phyloP scores from a whole-genome alignment of 768 basidiomycete genomes.

The Auriscalpium orientale region DNA sequence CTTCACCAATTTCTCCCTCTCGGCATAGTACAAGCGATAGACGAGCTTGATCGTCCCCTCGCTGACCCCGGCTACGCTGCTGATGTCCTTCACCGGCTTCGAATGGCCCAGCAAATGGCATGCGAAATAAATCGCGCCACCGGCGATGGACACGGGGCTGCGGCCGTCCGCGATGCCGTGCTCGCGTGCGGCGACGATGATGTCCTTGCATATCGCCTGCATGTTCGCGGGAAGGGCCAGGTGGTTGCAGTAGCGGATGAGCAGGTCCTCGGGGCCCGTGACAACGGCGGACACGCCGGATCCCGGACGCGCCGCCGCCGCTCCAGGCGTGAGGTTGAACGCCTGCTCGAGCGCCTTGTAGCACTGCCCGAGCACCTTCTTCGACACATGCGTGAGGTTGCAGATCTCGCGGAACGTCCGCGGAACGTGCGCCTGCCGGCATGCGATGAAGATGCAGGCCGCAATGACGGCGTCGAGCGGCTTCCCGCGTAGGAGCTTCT shows the following conservation, averaged over 20 bases:
- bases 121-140: conserved; percentile 91
- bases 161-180: conserved; percentile 89
- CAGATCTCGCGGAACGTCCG: conserved; percentile 95
- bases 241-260: conserved; percentile 92
- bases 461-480: conserved; percentile 90
- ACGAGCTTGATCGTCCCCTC: conserved; percentile 93
- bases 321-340: conserved; percentile 82
- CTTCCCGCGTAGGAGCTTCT: conserved; percentile 87
- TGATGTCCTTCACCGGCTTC: conserved; percentile 81
- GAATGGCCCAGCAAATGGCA: conserved; percentile 69
- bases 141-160: conserved; percentile 97
- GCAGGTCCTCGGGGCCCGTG: conserved; percentile 76
- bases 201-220: conserved; percentile 76
- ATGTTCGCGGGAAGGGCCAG: conserved; percentile 78
- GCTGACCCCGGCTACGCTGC: conserved; percentile 85
- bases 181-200: conserved; percentile 72
- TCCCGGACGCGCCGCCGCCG: conserved; percentile 38
- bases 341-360: conserved; percentile 85
- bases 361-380: conserved; percentile 92
- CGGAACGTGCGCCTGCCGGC: conserved; percentile 90
- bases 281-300: conserved; percentile 31
- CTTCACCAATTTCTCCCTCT: conserved; percentile 74
- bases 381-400: conserved; percentile 87
- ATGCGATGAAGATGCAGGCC: conserved; percentile 97
- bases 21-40: conserved; percentile 69